Conservation (phyloP, 1,284 basidiomycete genomes). For the Apiotrichum mycotoxinovorans region DNA sequence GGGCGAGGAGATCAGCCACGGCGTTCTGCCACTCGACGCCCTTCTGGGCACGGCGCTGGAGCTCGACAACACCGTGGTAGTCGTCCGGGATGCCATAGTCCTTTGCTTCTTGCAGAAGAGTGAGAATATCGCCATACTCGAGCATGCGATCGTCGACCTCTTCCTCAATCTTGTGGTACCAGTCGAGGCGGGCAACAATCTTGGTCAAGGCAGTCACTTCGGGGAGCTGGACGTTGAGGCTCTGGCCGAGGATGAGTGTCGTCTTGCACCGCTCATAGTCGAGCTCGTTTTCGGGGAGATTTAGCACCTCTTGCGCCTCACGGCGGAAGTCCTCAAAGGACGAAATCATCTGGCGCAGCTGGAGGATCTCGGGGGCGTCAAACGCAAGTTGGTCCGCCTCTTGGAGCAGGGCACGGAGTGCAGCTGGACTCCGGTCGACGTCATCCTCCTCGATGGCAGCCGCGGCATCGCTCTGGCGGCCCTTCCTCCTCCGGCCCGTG, state of each 20-base stretch:
- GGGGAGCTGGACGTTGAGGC: slow-evolving; percentile 44
- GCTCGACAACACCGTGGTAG: slow-evolving; percentile 33
- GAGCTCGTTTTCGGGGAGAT: slow-evolving; percentile 32
- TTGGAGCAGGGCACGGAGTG: slow-evolving; percentile 30
- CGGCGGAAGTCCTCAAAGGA: slow-evolving; percentile 37
- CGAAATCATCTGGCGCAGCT: slow-evolving; percentile 36
- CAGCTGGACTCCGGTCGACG: slow-evolving; percentile 31
- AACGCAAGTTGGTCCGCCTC: slow-evolving; percentile 44
- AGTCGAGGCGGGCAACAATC: slow-evolving; percentile 40
- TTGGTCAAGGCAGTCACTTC: slow-evolving; percentile 34
- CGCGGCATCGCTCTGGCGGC: slow-evolving; percentile 24
- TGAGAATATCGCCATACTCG: slow-evolving; percentile 38
- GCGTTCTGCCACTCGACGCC: slow-evolving; percentile 29
- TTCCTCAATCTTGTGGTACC: slow-evolving; percentile 42
- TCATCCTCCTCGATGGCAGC: slow-evolving; percentile 26
- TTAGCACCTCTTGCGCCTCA: slow-evolving; percentile 34
- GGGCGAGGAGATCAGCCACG: slow-evolving; percentile 24
- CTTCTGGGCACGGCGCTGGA: slow-evolving; percentile 25
- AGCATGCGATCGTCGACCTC: slow-evolving; percentile 45
- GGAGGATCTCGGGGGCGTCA: slow-evolving; percentile 45
- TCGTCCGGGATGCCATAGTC: slow-evolving; percentile 30
- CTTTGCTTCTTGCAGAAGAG: slow-evolving; percentile 35
- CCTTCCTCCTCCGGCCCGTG: slow-evolving; percentile 32
- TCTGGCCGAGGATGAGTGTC: slow-evolving; percentile 41
- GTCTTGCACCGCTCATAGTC: slow-evolving; percentile 34